phyloP scores from a whole-genome alignment of 2,329 filamentous ascomycete species.

The Dothidotthia symphoricarpi region DNA sequence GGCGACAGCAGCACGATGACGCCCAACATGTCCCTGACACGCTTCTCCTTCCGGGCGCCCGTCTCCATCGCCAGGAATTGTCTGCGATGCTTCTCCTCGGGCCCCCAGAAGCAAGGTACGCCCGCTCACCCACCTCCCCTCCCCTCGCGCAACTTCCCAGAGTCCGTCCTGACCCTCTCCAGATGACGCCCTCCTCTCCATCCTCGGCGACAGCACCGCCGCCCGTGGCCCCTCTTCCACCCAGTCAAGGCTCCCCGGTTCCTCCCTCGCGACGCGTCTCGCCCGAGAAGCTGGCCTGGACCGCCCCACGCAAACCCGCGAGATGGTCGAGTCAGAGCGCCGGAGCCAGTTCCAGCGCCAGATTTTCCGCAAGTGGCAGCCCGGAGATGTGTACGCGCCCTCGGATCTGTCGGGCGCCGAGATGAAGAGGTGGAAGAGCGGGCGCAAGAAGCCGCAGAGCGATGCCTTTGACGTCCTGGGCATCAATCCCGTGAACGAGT shows the following conservation, averaged over 20 bases:
- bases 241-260: neutral
- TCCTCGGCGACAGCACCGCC: constrained; percentile 15
- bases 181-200: constrained; percentile 19
- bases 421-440: constrained; percentile 74
- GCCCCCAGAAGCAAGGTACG: constrained; percentile 20
- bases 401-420: constrained; percentile 78
- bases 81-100: constrained; percentile 28
- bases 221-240: constrained; percentile 9
- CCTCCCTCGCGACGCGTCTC: constrained; percentile 15
- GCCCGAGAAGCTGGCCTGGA: constrained; percentile 21
- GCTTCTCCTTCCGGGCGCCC: constrained; percentile 14
- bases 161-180: too few species aligned
- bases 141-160: too few species aligned
- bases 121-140: too few species aligned
- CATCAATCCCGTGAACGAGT: constrained; percentile 78
- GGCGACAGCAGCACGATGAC: constrained; percentile 7
- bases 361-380: constrained; percentile 67
- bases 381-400: constrained; percentile 86
- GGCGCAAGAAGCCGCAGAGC: constrained; percentile 47
- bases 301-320: constrained; percentile 17
- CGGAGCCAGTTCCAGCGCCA: constrained; percentile 58
- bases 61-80: constrained; percentile 9
- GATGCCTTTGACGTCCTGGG: constrained; percentile 80
- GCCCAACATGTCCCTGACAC: constrained; percentile 24
- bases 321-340: constrained; percentile 30